A percentile compares a stretch with the other conserved stretches of the same genome.
These are phyloP conservation scores for Anthostomella pinea DNA, from an alignment of 2,329 filamentous ascomycete genomes.

Conservation along the genomic window DNA sequence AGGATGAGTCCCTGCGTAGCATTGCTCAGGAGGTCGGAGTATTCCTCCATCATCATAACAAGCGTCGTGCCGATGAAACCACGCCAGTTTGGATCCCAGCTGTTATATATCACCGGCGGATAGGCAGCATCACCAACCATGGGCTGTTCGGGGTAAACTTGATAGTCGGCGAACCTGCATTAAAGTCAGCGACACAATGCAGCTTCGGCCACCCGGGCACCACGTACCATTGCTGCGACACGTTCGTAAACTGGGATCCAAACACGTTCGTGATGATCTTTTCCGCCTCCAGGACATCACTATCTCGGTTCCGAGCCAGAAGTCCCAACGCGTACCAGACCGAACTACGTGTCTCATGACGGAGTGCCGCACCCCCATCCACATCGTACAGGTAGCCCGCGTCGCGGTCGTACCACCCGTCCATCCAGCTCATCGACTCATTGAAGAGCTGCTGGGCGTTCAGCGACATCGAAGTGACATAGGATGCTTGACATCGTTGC, in stretches of 20 bases:
- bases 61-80: slow-evolving; percentile 60
- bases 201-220: slow-evolving; percentile 15
- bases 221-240: slow-evolving; percentile 51
- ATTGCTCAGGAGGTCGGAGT: slow-evolving; percentile 42
- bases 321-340: slow-evolving; percentile 60
- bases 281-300: slow-evolving; percentile 48
- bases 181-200: neutral
- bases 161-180: slow-evolving; percentile 47
- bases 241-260: slow-evolving; percentile 48
- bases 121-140: slow-evolving; percentile 52
- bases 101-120: slow-evolving; percentile 20
- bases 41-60: slow-evolving; percentile 59
- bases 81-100: slow-evolving; percentile 64
- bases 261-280: slow-evolving; percentile 55
- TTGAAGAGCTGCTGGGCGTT: slow-evolving; percentile 41
- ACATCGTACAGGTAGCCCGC: slow-evolving; percentile 54
- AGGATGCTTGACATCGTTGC: too few relatives aligned
- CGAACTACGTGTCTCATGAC: slow-evolving; percentile 55
- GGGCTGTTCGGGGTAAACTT: slow-evolving; percentile 55
- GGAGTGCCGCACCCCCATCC: slow-evolving; percentile 41
- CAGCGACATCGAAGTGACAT: slow-evolving; percentile 14
- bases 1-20: slow-evolving; percentile 43
- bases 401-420: slow-evolving; percentile 50
- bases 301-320: slow-evolving; percentile 50
- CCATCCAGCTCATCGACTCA: slow-evolving; percentile 54